Conservation (phyloP, 2,329 filamentous ascomycete genomes). For the Talaromyces albobiverticillius region DNA sequence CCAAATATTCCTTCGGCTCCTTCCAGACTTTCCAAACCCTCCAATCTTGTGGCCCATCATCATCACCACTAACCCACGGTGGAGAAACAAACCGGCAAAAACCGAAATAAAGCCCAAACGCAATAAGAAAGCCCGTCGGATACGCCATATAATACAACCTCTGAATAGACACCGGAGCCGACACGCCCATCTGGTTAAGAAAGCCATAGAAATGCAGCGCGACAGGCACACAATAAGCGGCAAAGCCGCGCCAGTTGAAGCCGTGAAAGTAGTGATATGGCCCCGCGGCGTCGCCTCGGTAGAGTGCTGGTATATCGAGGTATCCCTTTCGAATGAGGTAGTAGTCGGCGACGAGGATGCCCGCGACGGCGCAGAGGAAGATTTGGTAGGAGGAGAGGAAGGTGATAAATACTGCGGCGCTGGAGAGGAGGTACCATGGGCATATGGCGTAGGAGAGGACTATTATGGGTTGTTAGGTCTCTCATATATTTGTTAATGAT, state of each 20-base stretch:
- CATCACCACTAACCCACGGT: slow-evolving; percentile 13
- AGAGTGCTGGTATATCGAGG: slow-evolving; percentile 36
- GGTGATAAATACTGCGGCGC: slow-evolving; percentile 37
- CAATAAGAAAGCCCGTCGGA: slow-evolving; percentile 47
- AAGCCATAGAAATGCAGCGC: slow-evolving; percentile 44
- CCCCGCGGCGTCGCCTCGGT: slow-evolving; percentile 26
- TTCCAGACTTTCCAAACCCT: slow-evolving; percentile 26
- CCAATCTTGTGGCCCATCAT: too few species aligned
- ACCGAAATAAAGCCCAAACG: slow-evolving; percentile 19
- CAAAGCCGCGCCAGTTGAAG: slow-evolving; percentile 33
- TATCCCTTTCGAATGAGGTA: slow-evolving; percentile 38
- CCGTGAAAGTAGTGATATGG: slow-evolving; percentile 35
- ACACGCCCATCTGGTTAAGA: slow-evolving; percentile 40
- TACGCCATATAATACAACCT: slow-evolving; percentile 58
- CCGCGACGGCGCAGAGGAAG: slow-evolving; percentile 40
- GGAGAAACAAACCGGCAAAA: slow-evolving; percentile 10
- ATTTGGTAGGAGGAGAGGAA: slow-evolving; percentile 43
- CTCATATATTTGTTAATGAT: too few species aligned
- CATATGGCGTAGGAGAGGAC: slow-evolving; percentile 34
- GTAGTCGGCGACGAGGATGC: slow-evolving; percentile 44
- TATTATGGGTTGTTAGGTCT: not conserved
- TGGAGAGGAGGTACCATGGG: slow-evolving; percentile 37
- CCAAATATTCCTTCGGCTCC: slow-evolving; percentile 38
- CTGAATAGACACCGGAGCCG: slow-evolving; percentile 25
- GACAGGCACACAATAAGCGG: slow-evolving; percentile 35